Conservation (phyloP, 2,329 filamentous ascomycete genomes). For the Aaosphaeria pasadenensis region DNA sequence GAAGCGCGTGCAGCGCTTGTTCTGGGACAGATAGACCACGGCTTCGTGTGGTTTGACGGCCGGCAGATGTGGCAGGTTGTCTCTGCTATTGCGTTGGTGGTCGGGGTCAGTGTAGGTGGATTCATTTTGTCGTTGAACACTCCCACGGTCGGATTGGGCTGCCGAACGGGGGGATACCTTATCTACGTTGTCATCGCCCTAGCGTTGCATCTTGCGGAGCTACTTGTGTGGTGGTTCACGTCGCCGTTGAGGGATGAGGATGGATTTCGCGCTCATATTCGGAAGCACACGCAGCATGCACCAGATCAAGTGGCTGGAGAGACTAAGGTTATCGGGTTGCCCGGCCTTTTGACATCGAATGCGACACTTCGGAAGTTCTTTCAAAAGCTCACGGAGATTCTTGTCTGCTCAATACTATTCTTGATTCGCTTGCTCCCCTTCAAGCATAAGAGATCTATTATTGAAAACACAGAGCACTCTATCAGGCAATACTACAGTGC, state of each 20-base stretch:
- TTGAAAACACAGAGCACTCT: neutral
- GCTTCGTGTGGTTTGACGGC: conserved; percentile 38
- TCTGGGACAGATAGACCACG: conserved; percentile 24
- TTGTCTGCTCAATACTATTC: neutral
- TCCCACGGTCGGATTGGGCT: conserved; percentile 42
- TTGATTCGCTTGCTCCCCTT: conserved; percentile 7
- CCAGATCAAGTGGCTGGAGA: neutral
- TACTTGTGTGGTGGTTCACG: conserved; percentile 33
- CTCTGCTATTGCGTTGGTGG: conserved; percentile 31
- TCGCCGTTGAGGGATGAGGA: conserved; percentile 11
- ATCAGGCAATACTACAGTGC: conserved; percentile 5
- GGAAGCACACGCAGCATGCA: conserved; percentile 3
- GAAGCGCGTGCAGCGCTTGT: conserved; percentile 28
- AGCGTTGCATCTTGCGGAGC: conserved; percentile 30
- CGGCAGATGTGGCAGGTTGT: conserved; percentile 41
- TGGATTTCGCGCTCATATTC: conserved; percentile 4
- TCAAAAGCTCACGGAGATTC: no score
- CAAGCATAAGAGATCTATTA: neutral
- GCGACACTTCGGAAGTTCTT: neutral
- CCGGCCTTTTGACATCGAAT: conserved; percentile 4
- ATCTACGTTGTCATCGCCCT: conserved; percentile 33
- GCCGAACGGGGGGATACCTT: conserved; percentile 38
- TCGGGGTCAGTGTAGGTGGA: conserved; percentile 29
- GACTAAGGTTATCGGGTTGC: conserved; percentile 1
- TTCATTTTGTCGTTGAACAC: conserved; percentile 42